A percentile compares a stretch with the other conserved stretches of the same genome.
Conservation (phyloP, 169 alveolate species). For the Condylostoma magnum region DNA sequence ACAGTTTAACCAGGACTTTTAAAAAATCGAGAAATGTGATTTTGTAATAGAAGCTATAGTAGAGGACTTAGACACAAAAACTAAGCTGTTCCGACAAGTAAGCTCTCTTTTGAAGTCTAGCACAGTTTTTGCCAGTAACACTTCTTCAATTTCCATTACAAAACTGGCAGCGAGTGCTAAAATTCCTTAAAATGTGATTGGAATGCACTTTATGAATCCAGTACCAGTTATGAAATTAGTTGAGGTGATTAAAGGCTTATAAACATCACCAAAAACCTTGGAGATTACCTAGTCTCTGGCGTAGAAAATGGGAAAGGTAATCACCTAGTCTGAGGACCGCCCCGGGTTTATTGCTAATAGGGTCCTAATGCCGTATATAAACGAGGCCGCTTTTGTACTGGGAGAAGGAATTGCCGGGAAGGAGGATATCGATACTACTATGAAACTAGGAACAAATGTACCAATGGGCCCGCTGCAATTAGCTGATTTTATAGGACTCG, state of each 20-base stretch:
- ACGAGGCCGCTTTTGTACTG: constrained; percentile 81
- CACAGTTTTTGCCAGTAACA: constrained; percentile 83
- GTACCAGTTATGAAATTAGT: constrained; percentile 90
- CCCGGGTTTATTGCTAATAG: constrained; percentile 91
- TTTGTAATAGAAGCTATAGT: constrained; percentile 75
- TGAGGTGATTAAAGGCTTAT: constrained; percentile 74
- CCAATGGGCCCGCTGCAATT: constrained; percentile 93
- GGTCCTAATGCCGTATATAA: constrained; percentile 86
- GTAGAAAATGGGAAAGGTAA: constrained; percentile 55
- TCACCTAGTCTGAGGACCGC: constrained; percentile 59
- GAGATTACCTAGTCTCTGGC: constrained; percentile 52
- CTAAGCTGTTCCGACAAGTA: constrained; percentile 47
- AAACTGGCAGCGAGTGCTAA: constrained; percentile 80
- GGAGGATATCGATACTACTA: constrained; percentile 85
- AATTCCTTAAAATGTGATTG: constrained; percentile 75
- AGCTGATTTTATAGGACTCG: constrained; percentile 92
- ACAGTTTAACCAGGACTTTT: constrained; percentile 34
- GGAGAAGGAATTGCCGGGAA: constrained; percentile 77
- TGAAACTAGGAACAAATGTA: constrained; percentile 90
- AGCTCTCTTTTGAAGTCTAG: constrained; percentile 43
- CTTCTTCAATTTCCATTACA: constrained; percentile 83
- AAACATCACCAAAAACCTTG: constrained; percentile 70
- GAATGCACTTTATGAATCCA: constrained; percentile 93
- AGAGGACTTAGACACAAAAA: constrained; percentile 69
- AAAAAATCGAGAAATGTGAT: constrained; percentile 51